phyloP scores from a whole-genome alignment of 2,329 filamentous ascomycete genomes.

The Fusarium globosum region DNA sequence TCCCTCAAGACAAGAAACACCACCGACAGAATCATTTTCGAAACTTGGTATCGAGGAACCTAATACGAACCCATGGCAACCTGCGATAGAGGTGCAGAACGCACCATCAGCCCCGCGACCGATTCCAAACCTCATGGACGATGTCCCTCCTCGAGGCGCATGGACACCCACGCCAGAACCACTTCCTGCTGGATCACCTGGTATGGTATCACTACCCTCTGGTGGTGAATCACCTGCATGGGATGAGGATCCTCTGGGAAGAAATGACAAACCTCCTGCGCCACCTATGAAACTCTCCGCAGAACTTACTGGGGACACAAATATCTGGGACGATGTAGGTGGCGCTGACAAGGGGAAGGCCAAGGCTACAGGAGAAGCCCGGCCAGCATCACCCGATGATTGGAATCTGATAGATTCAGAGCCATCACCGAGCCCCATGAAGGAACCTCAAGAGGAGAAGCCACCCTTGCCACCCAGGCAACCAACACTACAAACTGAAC shows the following conservation, averaged over 20 bases:
- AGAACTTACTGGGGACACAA: constrained; percentile 55
- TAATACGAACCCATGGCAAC: constrained; percentile 52
- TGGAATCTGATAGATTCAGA: constrained; percentile 65
- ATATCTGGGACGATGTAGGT: constrained; percentile 63
- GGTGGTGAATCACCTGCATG: constrained; percentile 53
- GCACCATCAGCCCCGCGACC: constrained; percentile 19
- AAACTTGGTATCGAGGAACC: constrained; percentile 57
- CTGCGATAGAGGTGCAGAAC: constrained; percentile 39
- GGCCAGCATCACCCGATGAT: constrained; percentile 52
- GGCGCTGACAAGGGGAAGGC: constrained; percentile 56
- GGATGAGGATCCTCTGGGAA: constrained; percentile 52
- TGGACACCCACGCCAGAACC: constrained; percentile 47
- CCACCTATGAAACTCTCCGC: constrained; percentile 44
- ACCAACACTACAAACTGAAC: constrained; percentile 36
- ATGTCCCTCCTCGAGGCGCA: constrained; percentile 43
- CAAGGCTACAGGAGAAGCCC: constrained; percentile 42
- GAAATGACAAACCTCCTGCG: constrained; percentile 41
- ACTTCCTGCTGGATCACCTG: constrained; percentile 46
- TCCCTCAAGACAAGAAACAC: constrained; percentile 40
- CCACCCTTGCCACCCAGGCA: constrained; percentile 55
- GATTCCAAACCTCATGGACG: constrained; percentile 37
- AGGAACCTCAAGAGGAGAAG: constrained; percentile 29
- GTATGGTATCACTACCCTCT: constrained; percentile 52
- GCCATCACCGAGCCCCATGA: constrained; percentile 37
- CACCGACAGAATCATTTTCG: constrained; percentile 54